Base-by-base conservation (phyloP, 2,329 filamentous ascomycete genomes). In the Bipolaris oryzae region DNA sequence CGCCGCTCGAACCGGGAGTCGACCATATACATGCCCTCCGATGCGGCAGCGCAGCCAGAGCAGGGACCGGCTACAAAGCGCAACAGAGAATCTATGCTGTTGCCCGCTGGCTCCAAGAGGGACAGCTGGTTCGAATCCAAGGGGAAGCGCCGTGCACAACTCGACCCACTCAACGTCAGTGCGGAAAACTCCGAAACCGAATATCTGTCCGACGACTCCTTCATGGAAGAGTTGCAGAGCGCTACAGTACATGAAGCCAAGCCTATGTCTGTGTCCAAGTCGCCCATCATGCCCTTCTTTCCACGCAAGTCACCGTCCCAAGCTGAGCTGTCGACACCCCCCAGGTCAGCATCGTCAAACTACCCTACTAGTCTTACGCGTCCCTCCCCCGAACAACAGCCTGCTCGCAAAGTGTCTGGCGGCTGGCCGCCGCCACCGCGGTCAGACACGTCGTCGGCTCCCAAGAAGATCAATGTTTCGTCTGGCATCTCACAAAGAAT, bases 401-500 rank as follows among this genome's bases (percentile, higher is more conserved):
- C 42, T 33, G 16, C 49, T 10, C 69, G 73, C 37, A 72, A 71
- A 53, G 57, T 68, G 5, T 75, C 74, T 16, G 72, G 72, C 33
- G 68, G 70, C 28, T 76, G 71, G 72, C 64, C 64, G 31, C 60
- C 68, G 20, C 68, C 66, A 33, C 48, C 67, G 10, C 69, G 57
- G 51, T 57, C 62, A 3, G 73, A 75, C 20, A 64, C 66, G 3
- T 64, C 66, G 16, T 59, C 63, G 13, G 63, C 63, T 11, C 80
- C 85, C 3, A 92, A 90, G 73, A 96, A 93, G 74, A 83, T 88
- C 63, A 95, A 91, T 68, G 85, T 98, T 21, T 93, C 92, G 7
- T 92, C 90, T 7, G 92, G 91, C 65, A 97, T 99, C 58, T 96
- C 94, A 3, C 91, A 94, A 74, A 89, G 95, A 39, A 98, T 98